Conservation (phyloP, 208 protist species). For the Wallacemonas sp. region DNA sequence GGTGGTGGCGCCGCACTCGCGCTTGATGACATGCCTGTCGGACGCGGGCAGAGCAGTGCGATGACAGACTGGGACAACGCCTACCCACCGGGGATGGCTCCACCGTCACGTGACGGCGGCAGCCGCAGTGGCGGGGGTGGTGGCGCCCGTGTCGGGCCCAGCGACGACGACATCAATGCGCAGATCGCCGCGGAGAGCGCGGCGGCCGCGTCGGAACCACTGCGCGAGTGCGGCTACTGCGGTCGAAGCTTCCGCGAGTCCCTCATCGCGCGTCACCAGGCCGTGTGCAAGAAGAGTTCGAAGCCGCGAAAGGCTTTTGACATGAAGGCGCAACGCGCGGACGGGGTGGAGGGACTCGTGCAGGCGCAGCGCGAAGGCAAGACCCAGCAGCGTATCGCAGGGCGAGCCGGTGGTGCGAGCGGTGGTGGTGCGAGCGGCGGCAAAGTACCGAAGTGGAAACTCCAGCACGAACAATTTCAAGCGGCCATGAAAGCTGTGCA, state of each 20-base stretch:
- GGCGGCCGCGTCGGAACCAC: conserved; percentile 51
- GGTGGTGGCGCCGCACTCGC: conserved; percentile 23
- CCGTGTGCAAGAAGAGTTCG: conserved; percentile 50
- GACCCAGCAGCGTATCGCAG: neutral
- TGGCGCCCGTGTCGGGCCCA: neutral
- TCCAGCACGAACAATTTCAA: conserved; percentile 89
- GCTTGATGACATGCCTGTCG: conserved; percentile 55
- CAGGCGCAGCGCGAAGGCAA: conserved; percentile 26
- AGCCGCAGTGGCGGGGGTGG: neutral
- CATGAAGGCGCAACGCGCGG: conserved; percentile 61
- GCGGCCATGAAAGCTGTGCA: conserved; percentile 80
- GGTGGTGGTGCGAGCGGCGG: conserved; percentile 7
- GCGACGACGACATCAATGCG: conserved; percentile 20
- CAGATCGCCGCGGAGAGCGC: conserved; percentile 29
- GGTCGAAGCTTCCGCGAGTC: conserved; percentile 73
- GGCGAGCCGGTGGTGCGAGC: neutral
- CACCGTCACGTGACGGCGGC: conserved; percentile 1
- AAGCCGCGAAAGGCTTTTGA: conserved; percentile 74
- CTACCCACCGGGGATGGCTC: conserved; percentile 31
- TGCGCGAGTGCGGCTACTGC: conserved; percentile 52
- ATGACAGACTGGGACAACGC: conserved; percentile 38
- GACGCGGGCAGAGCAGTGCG: conserved; percentile 19
- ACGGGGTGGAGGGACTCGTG: conserved; percentile 73
- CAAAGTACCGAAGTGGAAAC: conserved; percentile 90
- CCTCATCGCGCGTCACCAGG: conserved; percentile 59